Evolutionary conservation across 1,284 basidiomycete species (phyloP).

Genomic region (Filobasidium uniguttulatum): DNA sequence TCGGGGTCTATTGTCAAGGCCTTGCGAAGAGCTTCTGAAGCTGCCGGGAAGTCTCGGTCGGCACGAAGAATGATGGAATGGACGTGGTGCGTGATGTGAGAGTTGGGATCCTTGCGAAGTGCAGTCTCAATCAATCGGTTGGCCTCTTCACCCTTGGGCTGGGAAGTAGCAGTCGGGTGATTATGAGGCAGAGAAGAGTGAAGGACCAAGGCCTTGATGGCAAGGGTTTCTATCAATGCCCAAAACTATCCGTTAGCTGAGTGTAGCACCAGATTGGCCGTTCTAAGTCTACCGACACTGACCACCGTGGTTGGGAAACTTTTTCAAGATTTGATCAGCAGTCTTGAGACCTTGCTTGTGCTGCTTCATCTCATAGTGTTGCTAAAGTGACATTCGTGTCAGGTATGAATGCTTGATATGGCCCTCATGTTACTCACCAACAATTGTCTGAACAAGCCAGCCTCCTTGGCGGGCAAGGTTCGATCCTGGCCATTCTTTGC

Average conservation of each 20-base stretch:
- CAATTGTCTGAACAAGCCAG: slow-evolving; percentile 72
- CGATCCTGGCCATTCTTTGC: slow-evolving; percentile 22
- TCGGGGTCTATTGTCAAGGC: slow-evolving; percentile 86
- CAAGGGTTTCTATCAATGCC: slow-evolving; percentile 60
- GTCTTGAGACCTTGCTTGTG: slow-evolving; percentile 83
- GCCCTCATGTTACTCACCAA: slow-evolving; percentile 41
- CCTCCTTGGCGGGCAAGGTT: slow-evolving; percentile 65
- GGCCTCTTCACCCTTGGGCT: slow-evolving; percentile 62
- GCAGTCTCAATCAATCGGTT: slow-evolving; percentile 75
- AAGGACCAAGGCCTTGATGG: slow-evolving; percentile 82
- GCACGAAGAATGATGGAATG: slow-evolving; percentile 78
- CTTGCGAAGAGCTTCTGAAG: slow-evolving; percentile 43
- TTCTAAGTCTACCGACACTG: slow-evolving; percentile 19
- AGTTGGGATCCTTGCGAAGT: slow-evolving; percentile 71
- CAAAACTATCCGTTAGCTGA: background rate
- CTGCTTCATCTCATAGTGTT: slow-evolving; percentile 75
- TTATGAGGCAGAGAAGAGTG: slow-evolving; percentile 37
- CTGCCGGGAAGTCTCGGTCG: slow-evolving; percentile 43
- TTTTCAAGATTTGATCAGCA: slow-evolving; percentile 88
- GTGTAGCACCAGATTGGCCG: background rate
- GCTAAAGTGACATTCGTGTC: slow-evolving; percentile 20
- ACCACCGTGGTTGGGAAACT: slow-evolving; percentile 92
- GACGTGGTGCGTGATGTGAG: slow-evolving; percentile 97
- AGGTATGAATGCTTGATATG: background rate
- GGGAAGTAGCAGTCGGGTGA: slow-evolving; percentile 28